phyloP scores from a whole-genome alignment of 129 eudicot species.

The Sambucus nigra region DNA sequence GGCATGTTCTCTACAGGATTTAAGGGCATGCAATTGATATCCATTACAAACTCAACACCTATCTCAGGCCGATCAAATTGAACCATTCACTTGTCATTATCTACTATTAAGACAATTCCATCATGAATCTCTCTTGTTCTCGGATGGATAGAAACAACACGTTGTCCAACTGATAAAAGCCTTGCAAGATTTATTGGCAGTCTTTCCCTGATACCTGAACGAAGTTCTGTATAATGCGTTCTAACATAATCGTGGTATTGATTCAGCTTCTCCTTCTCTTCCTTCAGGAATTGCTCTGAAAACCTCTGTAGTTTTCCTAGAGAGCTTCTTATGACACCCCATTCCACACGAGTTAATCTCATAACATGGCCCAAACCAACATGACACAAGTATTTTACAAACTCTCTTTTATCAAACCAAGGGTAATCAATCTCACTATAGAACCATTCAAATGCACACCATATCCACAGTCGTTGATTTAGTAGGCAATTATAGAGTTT shows the following conservation, averaged over 20 bases:
- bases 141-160: slow-evolving; percentile 70
- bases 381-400: slow-evolving; percentile 53
- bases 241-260: slow-evolving; percentile 61
- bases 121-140: slow-evolving; percentile 59
- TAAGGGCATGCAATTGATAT: too few relatives aligned
- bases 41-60: slow-evolving; percentile 64
- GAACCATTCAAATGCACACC: slow-evolving; percentile 72
- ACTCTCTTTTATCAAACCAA: slow-evolving; percentile 68
- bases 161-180: slow-evolving; percentile 56
- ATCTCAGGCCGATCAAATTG: slow-evolving; percentile 62
- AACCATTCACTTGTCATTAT: slow-evolving; percentile 46
- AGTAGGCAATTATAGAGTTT: slow-evolving; percentile 39
- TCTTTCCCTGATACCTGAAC: slow-evolving; percentile 49
- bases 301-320: slow-evolving; percentile 68
- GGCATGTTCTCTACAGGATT: too few relatives aligned
- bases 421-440: slow-evolving; percentile 77
- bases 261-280: slow-evolving; percentile 50
- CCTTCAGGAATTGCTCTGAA: slow-evolving; percentile 37
- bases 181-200: slow-evolving; percentile 56
- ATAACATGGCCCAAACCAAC: slow-evolving; percentile 63
- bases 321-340: slow-evolving; percentile 75
- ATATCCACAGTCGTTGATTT: slow-evolving; percentile 27
- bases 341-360: slow-evolving; percentile 59
- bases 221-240: slow-evolving; percentile 45
- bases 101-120: slow-evolving; percentile 57